Evolutionary conservation across 345 rosid species (phyloP).

Genomic region (Salix viminalis): DNA sequence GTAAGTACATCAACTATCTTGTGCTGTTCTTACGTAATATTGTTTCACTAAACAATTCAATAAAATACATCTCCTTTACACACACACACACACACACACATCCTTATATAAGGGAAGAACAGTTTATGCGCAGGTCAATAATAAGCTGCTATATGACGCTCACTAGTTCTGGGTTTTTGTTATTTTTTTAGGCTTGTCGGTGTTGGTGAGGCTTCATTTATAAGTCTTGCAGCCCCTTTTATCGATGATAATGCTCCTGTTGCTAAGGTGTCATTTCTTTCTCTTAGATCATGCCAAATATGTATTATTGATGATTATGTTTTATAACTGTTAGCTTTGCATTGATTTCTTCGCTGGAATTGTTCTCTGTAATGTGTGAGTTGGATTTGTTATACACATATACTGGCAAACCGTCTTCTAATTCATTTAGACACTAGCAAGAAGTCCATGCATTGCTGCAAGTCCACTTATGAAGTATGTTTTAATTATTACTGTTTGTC

Average conservation of each 20-base stretch:
- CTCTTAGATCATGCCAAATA: conserved; percentile 3
- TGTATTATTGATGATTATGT: background rate
- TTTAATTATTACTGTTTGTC: background rate
- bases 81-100: too few relatives aligned
- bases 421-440: background rate
- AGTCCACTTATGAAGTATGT: background rate
- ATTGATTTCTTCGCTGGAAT: background rate
- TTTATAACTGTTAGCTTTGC: background rate
- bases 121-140: background rate
- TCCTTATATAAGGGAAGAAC: background rate
- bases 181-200: conserved; percentile 77
- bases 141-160: background rate
- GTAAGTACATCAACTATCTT: conserved; percentile 39
- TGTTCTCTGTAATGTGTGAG: background rate
- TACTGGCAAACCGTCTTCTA: background rate
- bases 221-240: conserved; percentile 96
- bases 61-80: too few relatives aligned
- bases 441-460: background rate
- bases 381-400: background rate
- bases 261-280: conserved; percentile 46
- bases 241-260: conserved; percentile 93
- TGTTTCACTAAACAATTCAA: background rate
- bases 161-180: background rate
- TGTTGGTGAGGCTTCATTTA: conserved; percentile 96
- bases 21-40: background rate